Conservation (phyloP, 805 yeast genomes). For the Jamesozyma jinghongensis region DNA sequence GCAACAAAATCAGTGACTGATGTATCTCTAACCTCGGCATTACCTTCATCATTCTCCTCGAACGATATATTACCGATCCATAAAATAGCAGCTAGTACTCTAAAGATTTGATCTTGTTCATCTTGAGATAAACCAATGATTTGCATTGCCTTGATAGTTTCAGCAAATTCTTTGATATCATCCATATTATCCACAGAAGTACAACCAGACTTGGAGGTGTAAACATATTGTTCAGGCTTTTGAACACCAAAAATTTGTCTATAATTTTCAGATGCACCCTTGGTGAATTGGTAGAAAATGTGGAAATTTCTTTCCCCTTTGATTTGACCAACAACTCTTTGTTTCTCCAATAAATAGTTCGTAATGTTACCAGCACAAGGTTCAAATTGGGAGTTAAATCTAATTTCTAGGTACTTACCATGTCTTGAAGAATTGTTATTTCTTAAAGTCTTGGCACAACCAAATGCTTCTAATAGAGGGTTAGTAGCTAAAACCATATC, state of each 20-base stretch:
- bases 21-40: conserved; percentile 70
- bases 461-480: conserved; percentile 96
- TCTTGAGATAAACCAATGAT: conserved; percentile 71
- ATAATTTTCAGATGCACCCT: conserved; percentile 77
- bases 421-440: conserved; percentile 96
- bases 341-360: conserved; percentile 87
- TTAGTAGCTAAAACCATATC: conserved; percentile 98
- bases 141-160: conserved; percentile 78
- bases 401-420: conserved; percentile 91
- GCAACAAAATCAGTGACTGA: conserved; percentile 95
- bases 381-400: conserved; percentile 70
- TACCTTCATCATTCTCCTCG: conserved; percentile 77
- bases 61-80: conserved; percentile 95
- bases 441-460: conserved; percentile 96
- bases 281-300: conserved; percentile 91
- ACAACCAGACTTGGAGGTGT: conserved; percentile 82
- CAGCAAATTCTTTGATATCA: conserved; percentile 69
- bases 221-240: conserved; percentile 84
- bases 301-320: conserved; percentile 92
- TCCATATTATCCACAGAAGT: conserved; percentile 80
- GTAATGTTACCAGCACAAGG: conserved; percentile 96
- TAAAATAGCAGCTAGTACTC: conserved; percentile 71
- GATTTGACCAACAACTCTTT: conserved; percentile 93
- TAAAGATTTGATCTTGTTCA: conserved; percentile 87
- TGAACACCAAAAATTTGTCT: conserved; percentile 84